Conservation (phyloP, 2,329 filamentous ascomycete genomes). For the Tolypocladium ophioglossoides region DNA sequence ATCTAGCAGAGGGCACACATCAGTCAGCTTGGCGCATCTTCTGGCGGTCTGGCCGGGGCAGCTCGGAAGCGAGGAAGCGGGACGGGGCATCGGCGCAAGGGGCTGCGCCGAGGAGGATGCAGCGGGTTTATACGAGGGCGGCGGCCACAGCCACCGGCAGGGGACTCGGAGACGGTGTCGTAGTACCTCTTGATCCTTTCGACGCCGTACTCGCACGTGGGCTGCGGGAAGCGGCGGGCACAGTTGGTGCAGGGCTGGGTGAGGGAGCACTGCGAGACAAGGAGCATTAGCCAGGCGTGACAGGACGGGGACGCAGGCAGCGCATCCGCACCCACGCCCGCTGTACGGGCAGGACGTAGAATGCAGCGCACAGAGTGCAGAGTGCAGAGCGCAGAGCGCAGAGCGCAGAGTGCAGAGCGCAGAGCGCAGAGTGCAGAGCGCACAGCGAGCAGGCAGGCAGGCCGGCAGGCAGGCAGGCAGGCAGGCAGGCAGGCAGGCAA, state of each 20-base stretch:
- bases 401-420: no score
- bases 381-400: no score
- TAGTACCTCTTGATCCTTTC: constrained; percentile 14
- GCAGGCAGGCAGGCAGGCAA: neutral
- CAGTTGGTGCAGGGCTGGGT: constrained; percentile 44
- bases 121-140: neutral
- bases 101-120: neutral
- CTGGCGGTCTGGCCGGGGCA: neutral
- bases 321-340: neutral
- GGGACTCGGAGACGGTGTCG: neutral
- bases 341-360: neutral
- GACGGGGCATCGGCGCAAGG: neutral
- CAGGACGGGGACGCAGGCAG: constrained; percentile 1
- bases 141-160: neutral
- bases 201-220: constrained; percentile 34
- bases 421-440: no score
- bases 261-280: constrained; percentile 35
- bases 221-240: constrained; percentile 39
- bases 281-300: neutral
- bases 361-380: no score
- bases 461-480: no score
- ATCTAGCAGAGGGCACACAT: neutral
- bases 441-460: neutral
- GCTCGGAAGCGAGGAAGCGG: neutral
- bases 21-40: neutral